Evolutionary conservation across 1,139 yeast genomes (phyloP).

Genomic region (Candida tetrigidarum): DNA sequence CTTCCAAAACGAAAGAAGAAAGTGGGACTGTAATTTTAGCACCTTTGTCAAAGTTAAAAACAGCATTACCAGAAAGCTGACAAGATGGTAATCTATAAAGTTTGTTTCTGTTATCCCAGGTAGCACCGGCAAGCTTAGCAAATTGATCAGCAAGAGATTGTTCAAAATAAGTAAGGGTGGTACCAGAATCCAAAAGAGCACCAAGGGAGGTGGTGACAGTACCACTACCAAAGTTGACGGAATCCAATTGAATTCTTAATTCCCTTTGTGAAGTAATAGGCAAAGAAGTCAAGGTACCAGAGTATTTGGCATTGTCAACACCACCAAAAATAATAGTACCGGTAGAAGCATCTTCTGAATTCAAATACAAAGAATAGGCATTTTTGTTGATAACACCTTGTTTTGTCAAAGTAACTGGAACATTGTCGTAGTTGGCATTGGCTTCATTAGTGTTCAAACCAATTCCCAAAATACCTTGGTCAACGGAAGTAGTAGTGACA

Average conservation of each 20-base stretch:
- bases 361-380: conserved; percentile 41
- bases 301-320: conserved; percentile 30
- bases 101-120: conserved; percentile 20
- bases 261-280: conserved; percentile 9
- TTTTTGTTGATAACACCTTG: conserved; percentile 52
- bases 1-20: conserved; percentile 21
- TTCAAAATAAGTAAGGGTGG: conserved; percentile 33
- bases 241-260: conserved; percentile 9
- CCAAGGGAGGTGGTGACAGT: neutral
- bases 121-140: conserved; percentile 22
- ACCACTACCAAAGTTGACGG: conserved; percentile 10
- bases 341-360: conserved; percentile 21
- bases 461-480: conserved; percentile 26
- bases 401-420: conserved; percentile 32
- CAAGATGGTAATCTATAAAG: conserved; percentile 13
- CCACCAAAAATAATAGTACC: conserved; percentile 36
- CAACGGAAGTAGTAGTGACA: conserved; percentile 16
- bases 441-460: conserved; percentile 19
- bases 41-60: conserved; percentile 33
- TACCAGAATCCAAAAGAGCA: conserved; percentile 28
- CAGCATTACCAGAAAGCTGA: conserved; percentile 9
- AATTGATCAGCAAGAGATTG: conserved; percentile 17
- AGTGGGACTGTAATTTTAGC: conserved; percentile 34
- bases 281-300: conserved; percentile 22
- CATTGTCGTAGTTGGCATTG: conserved; percentile 28